Evolutionary conservation across 805 yeast species (phyloP), one percentile per base, ranked within the genome.

Genomic region (Saccharomycopsis fermentans): DNA sequence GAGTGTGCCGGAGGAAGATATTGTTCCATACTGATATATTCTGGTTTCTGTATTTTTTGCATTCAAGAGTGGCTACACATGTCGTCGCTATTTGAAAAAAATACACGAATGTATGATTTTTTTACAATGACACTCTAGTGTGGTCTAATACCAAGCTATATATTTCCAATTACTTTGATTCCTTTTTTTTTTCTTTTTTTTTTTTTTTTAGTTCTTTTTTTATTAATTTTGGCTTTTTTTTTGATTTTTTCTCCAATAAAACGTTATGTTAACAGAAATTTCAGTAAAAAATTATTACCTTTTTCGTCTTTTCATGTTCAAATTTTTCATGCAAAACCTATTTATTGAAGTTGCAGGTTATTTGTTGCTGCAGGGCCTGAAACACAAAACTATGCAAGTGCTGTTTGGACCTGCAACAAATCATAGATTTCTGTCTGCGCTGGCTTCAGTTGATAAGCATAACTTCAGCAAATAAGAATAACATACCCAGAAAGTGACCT

Each of bases 1-100:
- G 9, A 61, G 56, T 16, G 59, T 55, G 0, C 63, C 61, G 37
- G 64, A 64, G 26, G 64, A 64, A 12, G 69, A 67, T 37, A 59
- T 64, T 43, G 68, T 66, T 34, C 40, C 40, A 14, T 55, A 55
- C 17, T 54, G 34, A 36, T n/a, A n/a, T n/a, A n/a, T n/a, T n/a
- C n/a, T n/a, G n/a, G n/a, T n/a, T n/a, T n/a, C n/a, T n/a, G n/a
- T n/a, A n/a, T n/a, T n/a, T n/a, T n/a, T n/a, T n/a, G n/a, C n/a
- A n/a, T n/a, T n/a, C n/a, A n/a, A n/a, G n/a, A n/a, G n/a, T n/a
- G n/a, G n/a, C n/a, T n/a, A n/a, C n/a, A n/a, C n/a, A n/a, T n/a
- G n/a, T n/a, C n/a, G n/a, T n/a, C n/a, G n/a, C n/a, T n/a, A n/a
- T n/a, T n/a, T n/a, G n/a, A n/a, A n/a, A n/a, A n/a, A n/a, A n/a